phyloP scores from a whole-genome alignment of 202 grass and related monocot genomes.

The Carex arenaria region DNA sequence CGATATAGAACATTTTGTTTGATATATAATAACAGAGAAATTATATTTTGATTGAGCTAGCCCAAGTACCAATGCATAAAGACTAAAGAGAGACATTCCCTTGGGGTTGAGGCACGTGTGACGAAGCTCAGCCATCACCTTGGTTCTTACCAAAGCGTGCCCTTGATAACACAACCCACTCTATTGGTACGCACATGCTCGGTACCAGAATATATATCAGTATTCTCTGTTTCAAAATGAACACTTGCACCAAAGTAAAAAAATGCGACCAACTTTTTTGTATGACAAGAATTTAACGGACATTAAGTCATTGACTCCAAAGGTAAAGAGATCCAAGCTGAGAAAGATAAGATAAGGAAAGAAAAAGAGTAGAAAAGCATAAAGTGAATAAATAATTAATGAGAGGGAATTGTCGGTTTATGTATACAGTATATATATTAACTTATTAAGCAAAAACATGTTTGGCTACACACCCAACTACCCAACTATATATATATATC shows the following conservation, averaged over 20 bases:
- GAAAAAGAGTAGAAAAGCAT: background rate
- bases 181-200: constrained; percentile 5
- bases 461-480: background rate
- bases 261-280: background rate
- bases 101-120: constrained; percentile 25
- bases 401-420: background rate
- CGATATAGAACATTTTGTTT: background rate
- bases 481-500: no score
- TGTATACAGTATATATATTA: background rate
- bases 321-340: background rate
- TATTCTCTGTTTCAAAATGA: background rate
- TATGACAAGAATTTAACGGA: background rate
- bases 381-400: background rate
- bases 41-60: background rate
- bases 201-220: background rate
- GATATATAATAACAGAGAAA: background rate
- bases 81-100: constrained; percentile 16
- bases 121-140: background rate
- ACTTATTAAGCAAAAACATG: background rate
- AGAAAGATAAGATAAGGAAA: constrained; percentile 3
- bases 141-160: constrained; percentile 23
- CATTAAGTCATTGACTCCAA: background rate
- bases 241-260: background rate
- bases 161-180: constrained; percentile 30
- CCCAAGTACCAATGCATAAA: constrained; percentile 12